phyloP scores from a whole-genome alignment of 805 yeast genomes.

The Starmera dryadoides region DNA sequence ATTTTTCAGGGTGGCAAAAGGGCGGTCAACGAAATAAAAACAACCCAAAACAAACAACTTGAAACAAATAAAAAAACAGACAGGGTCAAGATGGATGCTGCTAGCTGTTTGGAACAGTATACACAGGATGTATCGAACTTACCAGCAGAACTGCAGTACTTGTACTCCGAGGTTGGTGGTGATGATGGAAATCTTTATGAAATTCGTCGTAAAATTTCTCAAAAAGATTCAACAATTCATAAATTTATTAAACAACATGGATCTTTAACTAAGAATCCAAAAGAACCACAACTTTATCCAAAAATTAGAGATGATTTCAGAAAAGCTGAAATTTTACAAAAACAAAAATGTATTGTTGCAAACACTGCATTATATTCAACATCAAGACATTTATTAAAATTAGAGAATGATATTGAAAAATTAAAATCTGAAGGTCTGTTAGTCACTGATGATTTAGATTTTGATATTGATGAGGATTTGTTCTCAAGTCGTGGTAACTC shows the following conservation, averaged over 20 bases:
- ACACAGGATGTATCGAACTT: constrained; percentile 71
- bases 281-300: constrained; percentile 59
- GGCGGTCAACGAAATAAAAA: too few relatives aligned
- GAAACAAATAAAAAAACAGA: too few relatives aligned
- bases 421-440: constrained; percentile 78
- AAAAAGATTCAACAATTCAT: constrained; percentile 73
- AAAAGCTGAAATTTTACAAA: constrained; percentile 54
- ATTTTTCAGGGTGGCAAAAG: too few relatives aligned
- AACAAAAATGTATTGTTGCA: constrained; percentile 71
- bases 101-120: constrained; percentile 70
- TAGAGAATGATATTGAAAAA: constrained; percentile 70
- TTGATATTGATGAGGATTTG: constrained; percentile 25
- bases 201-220: constrained; percentile 54
- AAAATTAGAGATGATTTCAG: constrained; percentile 66
- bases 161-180: constrained; percentile 68
- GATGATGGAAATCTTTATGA: constrained; percentile 65
- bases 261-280: constrained; percentile 71
- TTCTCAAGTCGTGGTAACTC: constrained; percentile 23
- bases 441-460: constrained; percentile 37
- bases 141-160: constrained; percentile 78
- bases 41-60: too few relatives aligned
- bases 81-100: constrained; percentile 84
- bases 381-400: constrained; percentile 61
- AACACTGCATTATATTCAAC: constrained; percentile 78
- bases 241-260: constrained; percentile 81